These are phyloP conservation scores for Penicillium soppii DNA, from an alignment of 495 filamentous ascomycete genomes.

Conservation along the genomic window DNA sequence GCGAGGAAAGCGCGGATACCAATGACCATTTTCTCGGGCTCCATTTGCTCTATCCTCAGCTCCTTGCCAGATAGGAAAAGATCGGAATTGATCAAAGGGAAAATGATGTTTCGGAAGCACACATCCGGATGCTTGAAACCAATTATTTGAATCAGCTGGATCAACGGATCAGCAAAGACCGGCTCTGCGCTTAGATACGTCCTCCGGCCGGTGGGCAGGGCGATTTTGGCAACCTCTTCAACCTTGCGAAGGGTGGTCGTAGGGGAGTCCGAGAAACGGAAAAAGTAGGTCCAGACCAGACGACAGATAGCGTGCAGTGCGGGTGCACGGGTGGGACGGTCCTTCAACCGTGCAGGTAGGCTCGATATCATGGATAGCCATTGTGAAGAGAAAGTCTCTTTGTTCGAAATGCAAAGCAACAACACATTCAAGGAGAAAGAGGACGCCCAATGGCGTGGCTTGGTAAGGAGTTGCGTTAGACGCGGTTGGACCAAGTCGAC, in stretches of 20 bases:
- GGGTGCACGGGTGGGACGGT: conserved; percentile 73
- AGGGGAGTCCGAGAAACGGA: conserved; percentile 71
- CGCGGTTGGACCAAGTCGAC: conserved; percentile 72
- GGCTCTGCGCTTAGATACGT: conserved; percentile 78
- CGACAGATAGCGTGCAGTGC: conserved; percentile 88
- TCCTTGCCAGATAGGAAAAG: conserved; percentile 73
- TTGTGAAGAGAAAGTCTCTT: conserved; percentile 77
- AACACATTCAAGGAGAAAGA: conserved; percentile 84
- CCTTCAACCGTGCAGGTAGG: conserved; percentile 76
- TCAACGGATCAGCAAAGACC: conserved; percentile 79
- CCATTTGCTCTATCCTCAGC: conserved; percentile 85
- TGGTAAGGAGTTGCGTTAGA: conserved; percentile 77
- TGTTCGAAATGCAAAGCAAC: conserved; percentile 81
- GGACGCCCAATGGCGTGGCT: conserved; percentile 85
- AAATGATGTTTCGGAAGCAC: conserved; percentile 88
- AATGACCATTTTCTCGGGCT: conserved; percentile 94
- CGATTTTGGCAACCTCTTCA: conserved; percentile 79
- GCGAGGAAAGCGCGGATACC: conserved; percentile 90
- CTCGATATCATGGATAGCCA: conserved; percentile 80
- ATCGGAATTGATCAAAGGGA: conserved; percentile 91
- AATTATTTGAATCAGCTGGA: conserved; percentile 92
- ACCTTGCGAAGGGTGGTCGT: conserved; percentile 72
- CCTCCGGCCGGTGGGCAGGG: conserved; percentile 75
- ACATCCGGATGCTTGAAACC: conserved; percentile 91
- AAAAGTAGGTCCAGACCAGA: conserved; percentile 95